Percentiles rank a stretch among this genome's conserved stretches.
Evolutionary conservation across 805 yeast genomes (phyloP).

Genomic region (Kuraishia floccosa): DNA sequence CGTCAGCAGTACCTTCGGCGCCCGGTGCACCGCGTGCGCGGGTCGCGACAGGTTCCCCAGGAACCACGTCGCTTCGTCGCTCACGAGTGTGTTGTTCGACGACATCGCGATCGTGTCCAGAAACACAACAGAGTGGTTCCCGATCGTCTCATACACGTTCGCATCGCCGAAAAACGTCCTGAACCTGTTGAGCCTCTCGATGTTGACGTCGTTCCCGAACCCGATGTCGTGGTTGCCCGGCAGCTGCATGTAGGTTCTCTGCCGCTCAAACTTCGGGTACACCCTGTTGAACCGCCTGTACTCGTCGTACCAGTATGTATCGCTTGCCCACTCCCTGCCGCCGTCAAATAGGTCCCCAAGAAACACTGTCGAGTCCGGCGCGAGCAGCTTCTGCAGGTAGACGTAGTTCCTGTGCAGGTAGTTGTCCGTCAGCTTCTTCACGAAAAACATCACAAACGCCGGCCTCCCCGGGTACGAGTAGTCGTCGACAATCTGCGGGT

Average conservation of each 20-base stretch:
- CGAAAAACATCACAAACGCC: constrained; percentile 33
- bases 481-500: constrained; percentile 88
- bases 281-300: constrained; percentile 54
- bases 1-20: constrained; percentile 60
- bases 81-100: constrained; percentile 36
- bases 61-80: constrained; percentile 37
- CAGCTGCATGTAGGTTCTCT: constrained; percentile 23
- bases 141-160: constrained; percentile 37
- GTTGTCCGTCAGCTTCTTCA: constrained; percentile 58
- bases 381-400: constrained; percentile 39
- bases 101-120: constrained; percentile 80
- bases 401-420: constrained; percentile 72
- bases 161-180: constrained; percentile 64
- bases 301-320: constrained; percentile 56
- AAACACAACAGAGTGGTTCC: constrained; percentile 65
- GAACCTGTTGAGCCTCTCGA: constrained; percentile 50
- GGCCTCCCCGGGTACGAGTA: constrained; percentile 76
- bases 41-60: constrained; percentile 24
- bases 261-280: constrained; percentile 44
- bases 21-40: constrained; percentile 12
- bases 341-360: constrained; percentile 94
- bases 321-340: constrained; percentile 76
- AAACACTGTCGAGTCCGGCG: constrained; percentile 70
- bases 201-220: constrained; percentile 63
- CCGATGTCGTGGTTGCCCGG: constrained; percentile 99